Evolutionary conservation across 306 rosid species (phyloP).

Genomic region (Cicer pinnatifidum): DNA sequence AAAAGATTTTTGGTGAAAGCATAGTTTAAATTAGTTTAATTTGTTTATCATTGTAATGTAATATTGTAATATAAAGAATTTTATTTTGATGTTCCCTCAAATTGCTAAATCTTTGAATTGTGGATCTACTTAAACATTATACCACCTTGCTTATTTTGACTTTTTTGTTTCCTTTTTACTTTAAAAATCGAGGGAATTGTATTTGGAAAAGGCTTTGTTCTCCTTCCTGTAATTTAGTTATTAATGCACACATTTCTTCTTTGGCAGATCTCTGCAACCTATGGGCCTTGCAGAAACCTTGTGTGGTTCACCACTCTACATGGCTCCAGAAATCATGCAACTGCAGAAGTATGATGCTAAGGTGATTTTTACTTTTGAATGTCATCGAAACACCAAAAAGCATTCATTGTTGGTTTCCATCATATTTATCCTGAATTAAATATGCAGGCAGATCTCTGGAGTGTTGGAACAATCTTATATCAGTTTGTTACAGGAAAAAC

Average conservation of each 20-base stretch:
- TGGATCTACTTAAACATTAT: conserved; percentile 3
- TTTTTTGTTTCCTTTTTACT: conserved; percentile 11
- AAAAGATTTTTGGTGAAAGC: neutral
- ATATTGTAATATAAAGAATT: neutral
- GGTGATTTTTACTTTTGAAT: conserved; percentile 60
- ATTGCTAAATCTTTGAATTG: conserved; percentile 22
- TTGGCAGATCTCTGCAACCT: conserved; percentile 88
- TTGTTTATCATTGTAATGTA: neutral
- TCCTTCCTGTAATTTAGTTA: conserved; percentile 34
- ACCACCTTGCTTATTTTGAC: conserved; percentile 23
- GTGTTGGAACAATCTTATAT: conserved; percentile 93
- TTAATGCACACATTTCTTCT: conserved; percentile 37
- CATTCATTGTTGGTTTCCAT: conserved; percentile 44
- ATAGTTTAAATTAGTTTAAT: conserved; percentile 16
- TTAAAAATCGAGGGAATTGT: conserved; percentile 19
- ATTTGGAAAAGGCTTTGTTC: conserved; percentile 24
- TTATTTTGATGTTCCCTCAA: conserved; percentile 11
- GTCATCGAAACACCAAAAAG: conserved; percentile 3
- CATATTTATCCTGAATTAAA: conserved; percentile 56
- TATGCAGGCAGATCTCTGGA: conserved; percentile 99
- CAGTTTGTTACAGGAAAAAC: conserved; percentile 95
- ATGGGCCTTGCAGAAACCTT: conserved; percentile 96
- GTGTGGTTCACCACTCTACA: conserved; percentile 99
- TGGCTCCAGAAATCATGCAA: conserved; percentile 99
- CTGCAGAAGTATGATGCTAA: conserved; percentile 97